Evolutionary conservation across 139 green algal genomes (phyloP).

Genomic region (Trebouxia sp.): DNA sequence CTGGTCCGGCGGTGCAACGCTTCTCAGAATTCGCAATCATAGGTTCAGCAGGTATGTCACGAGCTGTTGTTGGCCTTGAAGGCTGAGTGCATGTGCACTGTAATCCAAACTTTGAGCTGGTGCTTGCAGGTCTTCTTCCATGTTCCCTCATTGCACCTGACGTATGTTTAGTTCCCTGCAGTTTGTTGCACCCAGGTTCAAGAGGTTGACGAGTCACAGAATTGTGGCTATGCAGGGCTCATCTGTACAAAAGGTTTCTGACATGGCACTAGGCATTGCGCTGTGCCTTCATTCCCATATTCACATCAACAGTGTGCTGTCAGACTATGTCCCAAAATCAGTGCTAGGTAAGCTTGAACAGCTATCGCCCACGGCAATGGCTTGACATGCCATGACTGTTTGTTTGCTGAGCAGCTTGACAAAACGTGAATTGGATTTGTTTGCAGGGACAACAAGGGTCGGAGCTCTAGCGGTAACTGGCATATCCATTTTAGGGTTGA

Average conservation of each 20-base stretch:
- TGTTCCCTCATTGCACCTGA: constrained; percentile 38
- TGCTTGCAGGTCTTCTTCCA: constrained; percentile 20
- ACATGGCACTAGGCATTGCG: constrained; percentile 57
- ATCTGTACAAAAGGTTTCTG: constrained; percentile 43
- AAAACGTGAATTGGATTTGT: no score
- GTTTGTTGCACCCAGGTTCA: no score
- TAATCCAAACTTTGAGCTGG: no score
- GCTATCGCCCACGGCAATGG: not conserved
- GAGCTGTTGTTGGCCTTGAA: no score
- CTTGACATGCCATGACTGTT: not conserved
- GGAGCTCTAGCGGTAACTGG: constrained; percentile 59
- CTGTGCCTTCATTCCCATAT: constrained; percentile 78
- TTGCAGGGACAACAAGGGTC: constrained; percentile 52
- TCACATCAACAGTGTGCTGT: constrained; percentile 71
- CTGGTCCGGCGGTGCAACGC: constrained; percentile 47
- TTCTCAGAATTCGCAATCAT: constrained; percentile 55
- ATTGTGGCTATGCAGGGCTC: constrained; percentile 3
- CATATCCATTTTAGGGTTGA: constrained; percentile 65
- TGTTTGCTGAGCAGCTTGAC: no score
- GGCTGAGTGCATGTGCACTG: no score
- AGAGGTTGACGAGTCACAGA: no score
- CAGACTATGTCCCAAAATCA: constrained; percentile 76
- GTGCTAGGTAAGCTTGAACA: constrained; percentile 45
- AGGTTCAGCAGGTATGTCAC: constrained; percentile 55
- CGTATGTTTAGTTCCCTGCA: constrained; percentile 1